Evolutionary conservation across 2,329 filamentous ascomycete species (phyloP).

Genomic region (Ceratocystiopsis sp.): DNA sequence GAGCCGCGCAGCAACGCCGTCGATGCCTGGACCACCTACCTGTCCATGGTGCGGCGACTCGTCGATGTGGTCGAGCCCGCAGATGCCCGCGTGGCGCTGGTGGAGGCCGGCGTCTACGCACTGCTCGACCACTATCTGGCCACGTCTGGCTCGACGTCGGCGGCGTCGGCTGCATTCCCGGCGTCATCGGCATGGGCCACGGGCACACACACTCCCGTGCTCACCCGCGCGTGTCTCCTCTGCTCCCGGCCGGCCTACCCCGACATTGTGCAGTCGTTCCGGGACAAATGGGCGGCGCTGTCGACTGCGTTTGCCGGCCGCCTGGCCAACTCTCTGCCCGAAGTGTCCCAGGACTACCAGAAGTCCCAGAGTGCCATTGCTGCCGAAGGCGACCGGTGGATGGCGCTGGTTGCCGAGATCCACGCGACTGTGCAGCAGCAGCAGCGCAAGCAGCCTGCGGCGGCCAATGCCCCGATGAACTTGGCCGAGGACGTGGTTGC

Average conservation of each 20-base stretch:
- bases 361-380: conserved; percentile 54
- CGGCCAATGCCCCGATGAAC: conserved; percentile 6
- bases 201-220: conserved; percentile 17
- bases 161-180: too few species aligned
- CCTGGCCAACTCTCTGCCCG: conserved; percentile 61
- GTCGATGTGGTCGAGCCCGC: conserved; percentile 26
- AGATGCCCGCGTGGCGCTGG: conserved; percentile 26
- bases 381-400: conserved; percentile 50
- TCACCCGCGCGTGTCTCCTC: conserved; percentile 31
- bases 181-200: conserved; percentile 15
- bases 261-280: conserved; percentile 30
- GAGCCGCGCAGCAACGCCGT: conserved; percentile 53
- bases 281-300: conserved; percentile 45
- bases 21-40: conserved; percentile 60
- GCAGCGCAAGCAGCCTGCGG: conserved; percentile 3
- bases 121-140: conserved; percentile 38
- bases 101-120: conserved; percentile 33
- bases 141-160: conserved; percentile 16
- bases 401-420: conserved; percentile 35
- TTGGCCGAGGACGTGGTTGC: conserved; percentile 12
- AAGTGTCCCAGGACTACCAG: conserved; percentile 61
- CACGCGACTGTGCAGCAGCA: conserved; percentile 10
- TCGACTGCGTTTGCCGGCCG: conserved; percentile 43
- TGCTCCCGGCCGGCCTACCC: conserved; percentile 23
- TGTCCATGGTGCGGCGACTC: conserved; percentile 42